Evolutionary conservation across 2,329 filamentous ascomycete species (phyloP).

Genomic region (Cladosporium cucumerinum): DNA sequence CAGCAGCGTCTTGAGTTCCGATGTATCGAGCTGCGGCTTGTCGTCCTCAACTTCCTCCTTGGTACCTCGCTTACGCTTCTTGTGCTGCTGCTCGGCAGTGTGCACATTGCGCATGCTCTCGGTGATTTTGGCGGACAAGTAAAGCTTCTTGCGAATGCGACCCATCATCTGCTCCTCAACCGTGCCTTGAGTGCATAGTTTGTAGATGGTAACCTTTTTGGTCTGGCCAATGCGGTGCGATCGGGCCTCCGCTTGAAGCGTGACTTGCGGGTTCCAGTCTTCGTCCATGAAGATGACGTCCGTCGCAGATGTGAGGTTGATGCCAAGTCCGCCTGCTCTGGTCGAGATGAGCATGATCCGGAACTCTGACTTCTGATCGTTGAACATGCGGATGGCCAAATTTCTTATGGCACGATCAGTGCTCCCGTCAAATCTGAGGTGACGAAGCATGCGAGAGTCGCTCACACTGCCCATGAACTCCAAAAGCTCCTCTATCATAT

Average conservation of each 20-base stretch:
- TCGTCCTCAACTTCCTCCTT: constrained; percentile 39
- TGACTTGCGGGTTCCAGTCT: constrained; percentile 55
- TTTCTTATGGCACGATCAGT: constrained; percentile 50
- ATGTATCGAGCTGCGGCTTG: constrained; percentile 51
- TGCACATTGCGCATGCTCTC: constrained; percentile 57
- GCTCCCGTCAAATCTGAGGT: constrained; percentile 50
- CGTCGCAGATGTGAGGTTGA: constrained; percentile 53
- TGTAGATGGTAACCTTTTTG: constrained; percentile 54
- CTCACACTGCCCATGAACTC: constrained; percentile 42
- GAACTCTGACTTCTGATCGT: constrained; percentile 44
- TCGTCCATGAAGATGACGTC: constrained; percentile 57
- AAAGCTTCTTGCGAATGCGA: constrained; percentile 59
- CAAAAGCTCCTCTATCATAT: constrained; percentile 53
- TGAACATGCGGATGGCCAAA: constrained; percentile 53
- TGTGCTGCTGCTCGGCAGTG: constrained; percentile 30
- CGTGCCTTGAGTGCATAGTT: constrained; percentile 55
- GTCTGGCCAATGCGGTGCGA: constrained; percentile 56
- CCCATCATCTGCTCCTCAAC: constrained; percentile 59
- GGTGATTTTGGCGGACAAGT: constrained; percentile 58
- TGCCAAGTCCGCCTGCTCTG: constrained; percentile 53
- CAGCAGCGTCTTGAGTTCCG: constrained; percentile 53
- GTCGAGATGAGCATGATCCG: constrained; percentile 54
- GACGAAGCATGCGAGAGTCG: constrained; percentile 38
- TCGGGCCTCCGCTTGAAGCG: constrained; percentile 53
- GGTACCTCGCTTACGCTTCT: constrained; percentile 32